phyloP scores from a whole-genome alignment of 176 grass and related monocot genomes.

The Juncus inflexus region DNA sequence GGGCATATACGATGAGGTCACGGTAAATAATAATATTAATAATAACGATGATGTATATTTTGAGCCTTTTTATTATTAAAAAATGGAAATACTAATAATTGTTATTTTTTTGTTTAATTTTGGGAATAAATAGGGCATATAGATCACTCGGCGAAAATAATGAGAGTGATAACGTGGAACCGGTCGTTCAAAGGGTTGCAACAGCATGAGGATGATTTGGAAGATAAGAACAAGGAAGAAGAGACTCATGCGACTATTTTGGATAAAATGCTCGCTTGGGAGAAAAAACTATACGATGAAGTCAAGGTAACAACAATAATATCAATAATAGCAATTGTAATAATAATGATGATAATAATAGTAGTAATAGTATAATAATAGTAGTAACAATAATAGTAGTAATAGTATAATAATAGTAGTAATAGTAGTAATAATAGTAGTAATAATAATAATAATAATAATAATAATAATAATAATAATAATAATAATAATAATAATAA shows the following conservation, averaged over 20 bases:
- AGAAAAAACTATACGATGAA: slow-evolving; percentile 95
- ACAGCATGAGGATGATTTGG: slow-evolving; percentile 40
- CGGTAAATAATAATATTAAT: no score
- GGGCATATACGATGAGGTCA: no score
- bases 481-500: no score
- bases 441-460: slow-evolving; percentile 5
- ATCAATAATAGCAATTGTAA: no score
- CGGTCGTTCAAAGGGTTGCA: slow-evolving; percentile 78
- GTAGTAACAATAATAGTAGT: no score
- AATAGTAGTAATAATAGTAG: not conserved
- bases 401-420: no score
- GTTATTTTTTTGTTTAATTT: not conserved
- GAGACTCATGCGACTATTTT: slow-evolving; percentile 90
- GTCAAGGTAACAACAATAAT: slow-evolving; percentile 60
- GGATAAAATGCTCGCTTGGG: slow-evolving; percentile 97
- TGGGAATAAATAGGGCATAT: slow-evolving; percentile 63
- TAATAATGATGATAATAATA: no score
- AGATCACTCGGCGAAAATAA: slow-evolving; percentile 85
- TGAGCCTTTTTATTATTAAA: no score
- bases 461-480: no score
- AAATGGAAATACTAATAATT: not conserved
- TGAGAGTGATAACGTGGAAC: slow-evolving; percentile 98
- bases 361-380: slow-evolving; percentile 10
- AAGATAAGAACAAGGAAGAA: slow-evolving; percentile 49
- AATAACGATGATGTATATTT: no score